Evolutionary conservation across 805 yeast species (phyloP), one percentile per base, ranked within the genome.

Genomic region (Citeromyces matritensis): DNA sequence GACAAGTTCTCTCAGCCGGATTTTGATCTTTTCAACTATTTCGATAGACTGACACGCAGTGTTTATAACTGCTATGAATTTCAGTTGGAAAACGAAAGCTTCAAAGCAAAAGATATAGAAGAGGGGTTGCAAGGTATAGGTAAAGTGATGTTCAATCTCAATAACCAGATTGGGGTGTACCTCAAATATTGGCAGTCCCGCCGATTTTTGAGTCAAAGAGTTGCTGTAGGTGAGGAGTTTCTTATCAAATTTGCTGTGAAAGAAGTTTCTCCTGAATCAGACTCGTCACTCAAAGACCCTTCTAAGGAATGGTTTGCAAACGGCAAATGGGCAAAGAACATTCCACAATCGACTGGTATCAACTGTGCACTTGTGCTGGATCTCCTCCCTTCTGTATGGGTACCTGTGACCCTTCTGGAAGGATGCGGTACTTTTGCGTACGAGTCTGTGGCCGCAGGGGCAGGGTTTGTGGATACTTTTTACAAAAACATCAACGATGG

Each of bases 121-220:
- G 35, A 38, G 24, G 49, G 53, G 5, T 30, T 35, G 26, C 13
- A 15, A 6, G 54, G 56, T 1, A 33, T 49, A 7, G 57, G 57
- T 2, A 35, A 39, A 28, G 34, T 52, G 2, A 24, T 45, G 26
- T 32, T 44, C 15, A 52, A 52, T 33, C 44, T 42, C 24, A 35
- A 42, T 24, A 47, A 45, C 24, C 47, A 46, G 33, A 49, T 52
- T 26, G 58, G 58, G 2, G 37, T 52, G 5, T 53, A 51, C 35
- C 24, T 52, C 12, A 46, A 50, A 30, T 41, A 44, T 11, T 53
- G 58, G 58, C 48, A 47, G 24, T 53, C 48, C 33, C 45, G 46
- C 35, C 35, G 55, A 29, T 43, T 38, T 33, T 31, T 48, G 4
- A 45, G 43, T 30, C 14, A 27, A 39, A n/a, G 34, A 36, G 32